Evolutionary conservation across 2,329 filamentous ascomycete species (phyloP).

Genomic region (Cladobotryum protrusum): DNA sequence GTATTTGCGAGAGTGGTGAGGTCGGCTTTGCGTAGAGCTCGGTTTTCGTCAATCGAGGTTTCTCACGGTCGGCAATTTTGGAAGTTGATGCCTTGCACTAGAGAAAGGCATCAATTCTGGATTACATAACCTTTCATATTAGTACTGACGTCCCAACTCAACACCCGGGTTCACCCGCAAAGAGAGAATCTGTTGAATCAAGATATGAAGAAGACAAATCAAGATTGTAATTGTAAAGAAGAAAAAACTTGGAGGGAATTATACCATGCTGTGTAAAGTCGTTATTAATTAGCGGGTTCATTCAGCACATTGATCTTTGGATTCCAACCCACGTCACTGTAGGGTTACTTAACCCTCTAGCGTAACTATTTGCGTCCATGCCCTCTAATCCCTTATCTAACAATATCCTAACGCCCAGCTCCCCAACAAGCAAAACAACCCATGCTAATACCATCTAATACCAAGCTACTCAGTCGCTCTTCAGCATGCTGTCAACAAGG

Average conservation of each 20-base stretch:
- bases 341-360: not conserved
- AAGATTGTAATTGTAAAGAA: too few relatives aligned
- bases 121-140: constrained; percentile 22
- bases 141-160: too few relatives aligned
- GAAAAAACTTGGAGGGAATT: too few relatives aligned
- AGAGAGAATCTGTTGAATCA: too few relatives aligned
- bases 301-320: too few relatives aligned
- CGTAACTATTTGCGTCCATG: not conserved
- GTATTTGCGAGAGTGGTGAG: constrained; percentile 22
- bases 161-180: too few relatives aligned
- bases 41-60: constrained; percentile 26
- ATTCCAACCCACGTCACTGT: too few relatives aligned
- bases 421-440: constrained; percentile 10
- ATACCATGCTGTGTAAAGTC: too few relatives aligned
- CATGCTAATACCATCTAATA: constrained; percentile 5
- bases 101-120: constrained; percentile 32
- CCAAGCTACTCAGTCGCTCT: constrained; percentile 61
- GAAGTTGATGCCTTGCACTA: constrained; percentile 33
- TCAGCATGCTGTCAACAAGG: constrained; percentile 94
- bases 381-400: constrained; percentile 1
- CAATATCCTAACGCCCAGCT: constrained; percentile 19
- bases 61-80: constrained; percentile 38
- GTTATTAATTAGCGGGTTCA: too few relatives aligned
- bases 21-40: constrained; percentile 24
- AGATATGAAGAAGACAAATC: too few relatives aligned